Evolutionary conservation across 1,284 basidiomycete species (phyloP), one percentile per base, ranked within the genome.

Genomic region (Neonothopanus nambi): DNA sequence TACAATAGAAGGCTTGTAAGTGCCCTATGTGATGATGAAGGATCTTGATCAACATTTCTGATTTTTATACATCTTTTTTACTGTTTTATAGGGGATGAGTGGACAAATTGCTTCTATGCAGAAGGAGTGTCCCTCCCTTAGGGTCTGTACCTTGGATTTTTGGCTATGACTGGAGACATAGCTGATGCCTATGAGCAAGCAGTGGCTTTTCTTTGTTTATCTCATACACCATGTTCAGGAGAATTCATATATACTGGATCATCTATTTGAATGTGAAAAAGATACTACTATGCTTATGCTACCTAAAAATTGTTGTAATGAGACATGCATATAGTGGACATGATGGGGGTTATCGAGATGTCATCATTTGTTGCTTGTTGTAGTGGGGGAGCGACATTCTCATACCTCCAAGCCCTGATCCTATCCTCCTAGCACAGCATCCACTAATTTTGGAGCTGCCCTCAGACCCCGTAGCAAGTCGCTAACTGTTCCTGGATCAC

Each of bases 141-240:
- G 1, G 77, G 82, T 46, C 91, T 94, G 0, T 98, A 82, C 75
- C 72, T 99, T 51, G 96, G 96, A 7, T 91, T 98, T 71, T 85
- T 90, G 5, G 94, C 96, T 2, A 79, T 93, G 68, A 99, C 96
- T 0, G 96, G 96, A 33, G 93, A 98, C 62, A 92, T 98, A 5
- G 85, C 79, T 46, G 91, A 94, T 62, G 80, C 83, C 28, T 92
- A 95, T 67, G 92, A 95, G 92, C 94, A 71, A 65, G 89, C 74
- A 8, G 23, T 28, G 26, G 8, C 24, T 5, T 35, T 51, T 50
- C 40, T 39, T 28, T 9, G 43, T 28, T 54, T 68, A 18, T 63
- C 66, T 2, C 43, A 23, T 48, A n/a, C n/a, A n/a, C n/a, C n/a
- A n/a, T n/a, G n/a, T n/a, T n/a, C n/a, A n/a, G n/a, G n/a, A n/a